A percentile compares a stretch with the other conserved stretches of the same genome.
These are phyloP conservation scores for Begonia fuchsioides DNA, from an alignment of 306 rosid species.

Conservation along the genomic window DNA sequence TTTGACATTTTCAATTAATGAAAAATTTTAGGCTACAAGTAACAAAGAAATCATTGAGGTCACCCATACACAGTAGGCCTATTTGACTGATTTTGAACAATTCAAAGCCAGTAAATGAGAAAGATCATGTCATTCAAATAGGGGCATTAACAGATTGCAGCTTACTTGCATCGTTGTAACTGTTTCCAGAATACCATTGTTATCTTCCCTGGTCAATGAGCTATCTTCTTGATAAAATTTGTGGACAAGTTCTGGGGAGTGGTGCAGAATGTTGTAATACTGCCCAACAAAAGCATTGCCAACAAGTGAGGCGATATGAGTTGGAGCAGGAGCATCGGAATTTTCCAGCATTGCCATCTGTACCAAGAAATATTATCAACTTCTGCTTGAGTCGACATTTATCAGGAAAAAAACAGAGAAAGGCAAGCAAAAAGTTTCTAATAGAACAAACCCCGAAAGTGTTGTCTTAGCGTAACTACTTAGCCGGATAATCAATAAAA, in stretches of 20 bases:
- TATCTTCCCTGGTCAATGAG: constrained; percentile 61
- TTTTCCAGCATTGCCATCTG: constrained; percentile 77
- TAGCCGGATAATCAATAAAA: background rate
- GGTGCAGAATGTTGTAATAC: constrained; percentile 83
- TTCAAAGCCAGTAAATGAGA: no score
- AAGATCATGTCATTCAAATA: no score
- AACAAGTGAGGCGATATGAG: constrained; percentile 50
- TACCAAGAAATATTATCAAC: background rate
- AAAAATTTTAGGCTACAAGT: no score
- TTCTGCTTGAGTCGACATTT: background rate
- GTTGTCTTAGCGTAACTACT: no score
- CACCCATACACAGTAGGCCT: no score
- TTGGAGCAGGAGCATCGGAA: constrained; percentile 42
- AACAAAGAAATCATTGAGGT: no score
- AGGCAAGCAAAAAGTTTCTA: background rate
- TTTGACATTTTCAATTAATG: no score
- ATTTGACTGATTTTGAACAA: no score
- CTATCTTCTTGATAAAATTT: constrained; percentile 83
- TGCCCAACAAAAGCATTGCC: constrained; percentile 95
- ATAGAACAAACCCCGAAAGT: no score
- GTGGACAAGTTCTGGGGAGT: constrained; percentile 79
- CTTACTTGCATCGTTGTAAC: constrained; percentile 61
- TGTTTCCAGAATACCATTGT: constrained; percentile 51
- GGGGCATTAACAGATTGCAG: background rate
- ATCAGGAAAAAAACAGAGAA: background rate